Percentiles rank a stretch among this genome's conserved stretches.
These are phyloP conservation scores for Suhomyces prunicola DNA, from an alignment of 805 yeast genomes.

Conservation along the genomic window DNA sequence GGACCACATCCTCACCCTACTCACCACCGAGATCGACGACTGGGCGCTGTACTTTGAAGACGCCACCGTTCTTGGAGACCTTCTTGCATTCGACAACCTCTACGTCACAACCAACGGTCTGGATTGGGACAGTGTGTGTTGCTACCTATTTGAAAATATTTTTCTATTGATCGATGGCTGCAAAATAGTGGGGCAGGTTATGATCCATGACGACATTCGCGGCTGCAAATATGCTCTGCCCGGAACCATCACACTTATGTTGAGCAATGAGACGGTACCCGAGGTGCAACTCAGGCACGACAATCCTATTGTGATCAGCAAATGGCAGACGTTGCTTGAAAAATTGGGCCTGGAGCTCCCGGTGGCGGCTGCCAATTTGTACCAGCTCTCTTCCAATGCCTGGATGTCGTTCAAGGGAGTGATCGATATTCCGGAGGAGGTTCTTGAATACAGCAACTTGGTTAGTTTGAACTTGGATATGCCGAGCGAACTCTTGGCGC, in stretches of 20 bases:
- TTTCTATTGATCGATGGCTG: slow-evolving; percentile 25
- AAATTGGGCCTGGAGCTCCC: slow-evolving; percentile 11
- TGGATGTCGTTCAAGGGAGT: slow-evolving; percentile 41
- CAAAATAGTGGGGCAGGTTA: slow-evolving; percentile 40
- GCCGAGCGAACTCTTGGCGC: slow-evolving; percentile 36
- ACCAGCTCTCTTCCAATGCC: slow-evolving; percentile 49
- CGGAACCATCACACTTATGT: slow-evolving; percentile 28
- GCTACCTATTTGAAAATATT: slow-evolving; percentile 31
- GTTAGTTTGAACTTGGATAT: slow-evolving; percentile 38
- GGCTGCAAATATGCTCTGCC: slow-evolving; percentile 14
- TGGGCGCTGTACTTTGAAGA: slow-evolving; percentile 6
- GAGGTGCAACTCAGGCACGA: slow-evolving; percentile 37
- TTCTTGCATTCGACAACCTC: slow-evolving; percentile 41
- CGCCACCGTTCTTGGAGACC: slow-evolving; percentile 15
- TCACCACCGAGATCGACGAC: slow-evolving; percentile 1
- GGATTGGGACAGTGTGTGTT: slow-evolving; percentile 38
- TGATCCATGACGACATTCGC: slow-evolving; percentile 33
- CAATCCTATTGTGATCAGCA: slow-evolving; percentile 29
- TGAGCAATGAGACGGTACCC: slow-evolving; percentile 42
- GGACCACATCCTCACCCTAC: background rate
- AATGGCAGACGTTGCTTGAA: slow-evolving; percentile 38
- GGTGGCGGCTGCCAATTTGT: slow-evolving; percentile 17
- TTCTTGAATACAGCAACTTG: slow-evolving; percentile 34
- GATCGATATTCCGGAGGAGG: slow-evolving; percentile 36
- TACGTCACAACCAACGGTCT: slow-evolving; percentile 42